Evolutionary conservation across 2,329 filamentous ascomycete genomes (phyloP), one percentile per base, ranked within the genome.

Genomic region (Fusarium tricinctum): DNA sequence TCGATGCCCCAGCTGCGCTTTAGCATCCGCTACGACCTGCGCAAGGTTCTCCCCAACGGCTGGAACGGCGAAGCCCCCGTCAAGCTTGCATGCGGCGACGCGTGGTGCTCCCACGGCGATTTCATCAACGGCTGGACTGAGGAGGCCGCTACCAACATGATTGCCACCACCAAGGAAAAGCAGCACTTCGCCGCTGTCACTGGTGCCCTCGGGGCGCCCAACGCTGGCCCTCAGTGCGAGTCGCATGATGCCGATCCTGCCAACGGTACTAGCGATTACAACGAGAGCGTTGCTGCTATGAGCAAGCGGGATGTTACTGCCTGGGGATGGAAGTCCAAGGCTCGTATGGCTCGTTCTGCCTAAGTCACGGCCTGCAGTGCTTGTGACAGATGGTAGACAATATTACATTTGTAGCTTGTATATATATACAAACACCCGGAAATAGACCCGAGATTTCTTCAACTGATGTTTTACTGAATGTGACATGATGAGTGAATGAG

Each of bases 1-100:
- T 75, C 77, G 7, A 84, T 84, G 76, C 81, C 82, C 6, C 81
- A 82, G 68, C 78, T 84, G 9, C 79, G 82, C 48, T 83, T 84
- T 75, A 80, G 78, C 43, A 80, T 83, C 61, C 80, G 82, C 40
- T 84, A 83, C 70, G 82, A 84, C 57, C 71, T 82, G 8, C 79
- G 81, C 56, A 79, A 79, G 45, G 74, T 73, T 1, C 69, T 84
- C 6, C 80, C 82, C 5, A 74, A 80, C 43, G 82, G 82, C 20
- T 84, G 82, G 82, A 76, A 63, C 35, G 82, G 82, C 42, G 74
- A 73, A 0, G 78, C 82, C 1, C 83, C 82, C 1, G 66, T 84
- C 22, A 78, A 82, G 74, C 77, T 83, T 1, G 76, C 82, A 0
- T 82, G 78, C 57, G 80, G 80, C 1, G 68, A 72, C n/a, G 78